Conservation (phyloP, 306 rosid species). For the Castanea crenata region DNA sequence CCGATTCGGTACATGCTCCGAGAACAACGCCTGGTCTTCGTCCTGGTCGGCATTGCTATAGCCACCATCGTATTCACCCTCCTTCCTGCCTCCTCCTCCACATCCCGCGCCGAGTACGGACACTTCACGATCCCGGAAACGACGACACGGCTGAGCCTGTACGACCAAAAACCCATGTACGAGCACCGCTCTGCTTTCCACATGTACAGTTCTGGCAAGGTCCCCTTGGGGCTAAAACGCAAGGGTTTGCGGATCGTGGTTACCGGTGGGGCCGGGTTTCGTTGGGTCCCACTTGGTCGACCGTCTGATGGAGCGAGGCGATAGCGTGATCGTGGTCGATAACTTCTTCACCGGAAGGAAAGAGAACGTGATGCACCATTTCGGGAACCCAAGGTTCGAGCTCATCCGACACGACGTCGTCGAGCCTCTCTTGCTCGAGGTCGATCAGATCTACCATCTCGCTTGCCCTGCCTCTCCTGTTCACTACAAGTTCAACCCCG, state of each 20-base stretch:
- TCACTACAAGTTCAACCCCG: conserved; percentile 96
- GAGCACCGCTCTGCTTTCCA: conserved; percentile 32
- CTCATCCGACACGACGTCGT: conserved; percentile 96
- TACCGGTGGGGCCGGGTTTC: conserved; percentile 92
- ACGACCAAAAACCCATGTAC: conserved; percentile 14
- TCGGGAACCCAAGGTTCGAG: conserved; percentile 85
- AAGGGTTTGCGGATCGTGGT: conserved; percentile 93
- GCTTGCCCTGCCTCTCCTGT: conserved; percentile 99
- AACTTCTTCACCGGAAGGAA: conserved; percentile 92
- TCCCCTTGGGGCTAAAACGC: conserved; percentile 74
- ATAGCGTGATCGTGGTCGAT: conserved; percentile 89
- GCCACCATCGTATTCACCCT: conserved; percentile 62
- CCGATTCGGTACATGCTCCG: conserved; percentile 86
- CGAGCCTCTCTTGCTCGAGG: conserved; percentile 86
- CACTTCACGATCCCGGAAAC: conserved; percentile 32
- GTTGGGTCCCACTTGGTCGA: conserved; percentile 94
- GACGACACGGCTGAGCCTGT: conserved; percentile 12
- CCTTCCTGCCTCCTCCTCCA: conserved; percentile 46
- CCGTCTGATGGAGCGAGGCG: conserved; percentile 87
- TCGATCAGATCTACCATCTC: conserved; percentile 97
- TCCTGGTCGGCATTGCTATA: conserved; percentile 70
- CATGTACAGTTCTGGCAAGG: conserved; percentile 55
- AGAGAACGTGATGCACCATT: conserved; percentile 93
- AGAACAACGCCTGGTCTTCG: conserved; percentile 75
- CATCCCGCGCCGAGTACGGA: conserved; percentile 22